Conservation (phyloP, 129 eudicot species). For the Smallanthus sonchifolius region DNA sequence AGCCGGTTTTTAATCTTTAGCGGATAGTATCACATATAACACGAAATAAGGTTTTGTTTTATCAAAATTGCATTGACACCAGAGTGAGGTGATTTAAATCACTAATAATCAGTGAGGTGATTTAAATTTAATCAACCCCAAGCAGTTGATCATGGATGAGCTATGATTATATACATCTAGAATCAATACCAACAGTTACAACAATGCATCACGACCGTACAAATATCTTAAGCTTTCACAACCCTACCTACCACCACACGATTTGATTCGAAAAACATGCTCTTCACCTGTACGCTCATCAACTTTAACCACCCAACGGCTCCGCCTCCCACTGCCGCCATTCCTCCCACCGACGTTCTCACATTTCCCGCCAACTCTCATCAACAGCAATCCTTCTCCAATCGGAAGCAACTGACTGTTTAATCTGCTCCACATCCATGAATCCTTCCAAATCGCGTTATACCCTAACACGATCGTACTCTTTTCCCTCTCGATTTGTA, state of each 20-base stretch:
- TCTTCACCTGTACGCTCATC: constrained; percentile 71
- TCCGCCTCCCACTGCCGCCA: constrained; percentile 29
- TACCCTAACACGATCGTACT: constrained; percentile 48
- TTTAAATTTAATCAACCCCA: not conserved
- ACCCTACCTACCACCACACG: too few species aligned
- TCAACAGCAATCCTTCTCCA: constrained; percentile 54
- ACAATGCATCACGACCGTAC: constrained; percentile 1
- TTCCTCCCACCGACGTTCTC: constrained; percentile 8
- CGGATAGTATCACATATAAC: too few species aligned
- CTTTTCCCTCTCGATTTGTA: constrained; percentile 21
- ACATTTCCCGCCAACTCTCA: constrained; percentile 24
- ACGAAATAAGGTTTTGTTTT: too few species aligned
- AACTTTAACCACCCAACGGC: constrained; percentile 52
- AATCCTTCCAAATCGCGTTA: constrained; percentile 43
- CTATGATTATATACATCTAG: constrained; percentile 15
- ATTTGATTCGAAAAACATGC: constrained; percentile 44
- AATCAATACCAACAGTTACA: not conserved
- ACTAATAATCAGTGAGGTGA: constrained; percentile 1
- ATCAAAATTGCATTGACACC: too few species aligned
- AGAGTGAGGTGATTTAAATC: too few species aligned
- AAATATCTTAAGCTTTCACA: constrained; percentile 8
- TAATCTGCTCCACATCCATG: constrained; percentile 33
- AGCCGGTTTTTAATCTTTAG: too few species aligned
- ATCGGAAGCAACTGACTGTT: constrained; percentile 58
- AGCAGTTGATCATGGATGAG: constrained; percentile 7